phyloP scores from a whole-genome alignment of 805 yeast genomes.

The Sugiyamaella boreocaroliniensis region DNA sequence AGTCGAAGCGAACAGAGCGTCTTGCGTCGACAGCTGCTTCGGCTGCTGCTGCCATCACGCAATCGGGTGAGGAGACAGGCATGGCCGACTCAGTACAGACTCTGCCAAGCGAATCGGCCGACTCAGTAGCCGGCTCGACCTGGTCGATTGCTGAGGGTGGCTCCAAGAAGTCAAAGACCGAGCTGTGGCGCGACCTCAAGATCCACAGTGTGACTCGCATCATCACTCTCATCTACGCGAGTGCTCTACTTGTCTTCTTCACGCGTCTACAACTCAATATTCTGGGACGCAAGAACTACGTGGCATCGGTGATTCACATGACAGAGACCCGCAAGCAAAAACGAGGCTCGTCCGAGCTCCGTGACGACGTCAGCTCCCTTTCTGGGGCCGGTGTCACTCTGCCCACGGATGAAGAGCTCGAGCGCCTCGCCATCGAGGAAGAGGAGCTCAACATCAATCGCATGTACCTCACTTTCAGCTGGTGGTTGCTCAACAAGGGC shows the following conservation, averaged over 20 bases:
- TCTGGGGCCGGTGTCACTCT: slow-evolving; percentile 17
- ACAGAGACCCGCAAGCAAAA: slow-evolving; percentile 39
- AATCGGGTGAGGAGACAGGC: slow-evolving; percentile 1
- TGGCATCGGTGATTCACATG: slow-evolving; percentile 67
- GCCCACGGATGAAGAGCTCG: slow-evolving; percentile 25
- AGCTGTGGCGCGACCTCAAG: slow-evolving; percentile 81
- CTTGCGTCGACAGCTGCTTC: not conserved
- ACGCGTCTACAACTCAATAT: slow-evolving; percentile 83
- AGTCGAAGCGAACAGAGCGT: slow-evolving; percentile 43
- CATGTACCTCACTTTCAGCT: slow-evolving; percentile 75
- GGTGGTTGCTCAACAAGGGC: slow-evolving; percentile 92
- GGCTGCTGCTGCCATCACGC: not conserved
- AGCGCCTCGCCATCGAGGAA: slow-evolving; percentile 21
- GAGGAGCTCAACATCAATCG: slow-evolving; percentile 47
- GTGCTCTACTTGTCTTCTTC: slow-evolving; percentile 63
- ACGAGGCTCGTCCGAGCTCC: slow-evolving; percentile 18
- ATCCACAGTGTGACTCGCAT: slow-evolving; percentile 66
- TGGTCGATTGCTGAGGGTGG: slow-evolving; percentile 16
- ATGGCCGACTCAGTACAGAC: slow-evolving; percentile 12
- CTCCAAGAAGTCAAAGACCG: slow-evolving; percentile 43
- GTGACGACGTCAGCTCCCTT: slow-evolving; percentile 16
- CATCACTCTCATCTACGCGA: slow-evolving; percentile 61
- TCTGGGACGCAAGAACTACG: slow-evolving; percentile 77
- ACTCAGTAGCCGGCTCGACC: slow-evolving; percentile 6
- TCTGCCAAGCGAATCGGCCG: slow-evolving; percentile 13